phyloP scores from a whole-genome alignment of 2,329 filamentous ascomycete species.

The Boeremia exigua region DNA sequence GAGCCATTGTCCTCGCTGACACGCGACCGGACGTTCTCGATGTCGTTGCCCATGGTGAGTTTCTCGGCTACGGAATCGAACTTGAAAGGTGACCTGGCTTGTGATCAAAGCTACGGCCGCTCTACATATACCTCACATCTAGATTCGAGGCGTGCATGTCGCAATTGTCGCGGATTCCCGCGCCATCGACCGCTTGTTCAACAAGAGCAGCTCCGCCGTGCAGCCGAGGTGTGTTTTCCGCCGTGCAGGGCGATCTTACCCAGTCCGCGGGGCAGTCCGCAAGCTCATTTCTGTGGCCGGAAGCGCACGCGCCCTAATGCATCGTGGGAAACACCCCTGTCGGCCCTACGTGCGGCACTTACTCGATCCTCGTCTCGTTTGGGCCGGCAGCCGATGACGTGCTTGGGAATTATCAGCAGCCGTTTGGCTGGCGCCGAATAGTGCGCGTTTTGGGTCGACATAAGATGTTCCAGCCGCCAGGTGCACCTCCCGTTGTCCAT shows the following conservation, averaged over 20 bases:
- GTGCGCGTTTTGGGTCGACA: slow-evolving; percentile 5
- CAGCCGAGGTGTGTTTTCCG: slow-evolving; percentile 16
- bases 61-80: background rate
- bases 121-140: slow-evolving; percentile 9
- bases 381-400: slow-evolving; percentile 30
- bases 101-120: background rate
- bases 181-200: slow-evolving; percentile 23
- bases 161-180: slow-evolving; percentile 24
- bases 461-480: slow-evolving; percentile 16
- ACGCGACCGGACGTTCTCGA: slow-evolving; percentile 26
- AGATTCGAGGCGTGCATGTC: slow-evolving; percentile 22
- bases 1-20: slow-evolving; percentile 35
- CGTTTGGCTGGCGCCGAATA: background rate
- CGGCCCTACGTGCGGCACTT: slow-evolving; percentile 8
- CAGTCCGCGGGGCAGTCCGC: slow-evolving; percentile 12
- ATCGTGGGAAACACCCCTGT: background rate
- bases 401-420: slow-evolving; percentile 9
- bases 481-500: background rate
- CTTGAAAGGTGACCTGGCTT: background rate
- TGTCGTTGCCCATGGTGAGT: slow-evolving; percentile 32
- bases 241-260: slow-evolving; percentile 4
- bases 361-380: slow-evolving; percentile 8
- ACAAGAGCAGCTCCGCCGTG: slow-evolving; percentile 24
- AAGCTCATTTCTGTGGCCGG: slow-evolving; percentile 7
- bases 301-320: slow-evolving; percentile 6